These are phyloP conservation scores for Kazachstania martiniae DNA, from an alignment of 805 yeast genomes.

Conservation along the genomic window DNA sequence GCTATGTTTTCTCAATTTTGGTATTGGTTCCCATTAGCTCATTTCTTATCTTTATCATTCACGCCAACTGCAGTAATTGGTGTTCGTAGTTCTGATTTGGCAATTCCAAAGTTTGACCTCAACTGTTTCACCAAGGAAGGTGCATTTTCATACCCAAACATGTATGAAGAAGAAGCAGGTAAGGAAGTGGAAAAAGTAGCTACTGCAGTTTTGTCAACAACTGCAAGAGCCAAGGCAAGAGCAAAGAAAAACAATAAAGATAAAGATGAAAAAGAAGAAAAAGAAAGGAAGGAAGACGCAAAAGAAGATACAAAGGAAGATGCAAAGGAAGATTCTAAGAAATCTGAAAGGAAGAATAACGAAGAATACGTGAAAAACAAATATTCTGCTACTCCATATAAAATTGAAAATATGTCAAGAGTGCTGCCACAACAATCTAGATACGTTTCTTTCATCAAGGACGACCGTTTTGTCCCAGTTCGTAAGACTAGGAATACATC, in stretches of 20 bases:
- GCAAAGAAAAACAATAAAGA: conserved; percentile 57
- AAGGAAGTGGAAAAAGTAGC: conserved; percentile 82
- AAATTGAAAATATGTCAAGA: conserved; percentile 69
- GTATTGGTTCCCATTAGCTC: conserved; percentile 98
- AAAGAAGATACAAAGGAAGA: conserved; percentile 24
- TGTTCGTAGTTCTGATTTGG: conserved; percentile 64
- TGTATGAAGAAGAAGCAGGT: conserved; percentile 64
- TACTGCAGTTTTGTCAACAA: conserved; percentile 89
- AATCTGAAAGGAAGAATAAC: conserved; percentile 11
- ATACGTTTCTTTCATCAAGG: conserved; percentile 67
- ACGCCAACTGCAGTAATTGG: conserved; percentile 88
- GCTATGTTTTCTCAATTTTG: conserved; percentile 87
- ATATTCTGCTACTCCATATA: conserved; percentile 55
- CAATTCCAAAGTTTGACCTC: conserved; percentile 73
- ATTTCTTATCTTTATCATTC: conserved; percentile 83
- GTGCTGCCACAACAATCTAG: conserved; percentile 84
- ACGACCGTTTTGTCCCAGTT: conserved; percentile 70
- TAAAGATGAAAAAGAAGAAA: conserved; percentile 33
- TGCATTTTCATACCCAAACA: conserved; percentile 82
- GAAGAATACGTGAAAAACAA: conserved; percentile 33
- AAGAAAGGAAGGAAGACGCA: conserved; percentile 27
- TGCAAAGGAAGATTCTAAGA: conserved; percentile 12
- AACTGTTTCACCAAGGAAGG: conserved; percentile 74
- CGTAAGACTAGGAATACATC: conserved; percentile 59
- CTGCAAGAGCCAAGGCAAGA: conserved; percentile 87